phyloP scores from a whole-genome alignment of 805 yeast species.

The Candida sithepensis region DNA sequence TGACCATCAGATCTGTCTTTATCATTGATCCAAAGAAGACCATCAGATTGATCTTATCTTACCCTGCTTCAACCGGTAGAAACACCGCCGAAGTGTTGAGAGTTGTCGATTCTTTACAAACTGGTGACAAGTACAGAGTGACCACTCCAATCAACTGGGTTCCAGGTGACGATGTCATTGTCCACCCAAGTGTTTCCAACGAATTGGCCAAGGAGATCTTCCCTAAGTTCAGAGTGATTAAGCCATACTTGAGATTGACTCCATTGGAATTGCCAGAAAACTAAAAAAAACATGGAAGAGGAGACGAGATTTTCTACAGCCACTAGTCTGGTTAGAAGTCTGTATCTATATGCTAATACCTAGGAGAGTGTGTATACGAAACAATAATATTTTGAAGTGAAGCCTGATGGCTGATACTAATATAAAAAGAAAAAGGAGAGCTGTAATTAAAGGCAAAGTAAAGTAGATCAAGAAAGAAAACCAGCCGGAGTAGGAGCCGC shows the following conservation, averaged over 20 bases:
- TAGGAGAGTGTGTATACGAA: no score
- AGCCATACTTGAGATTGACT: slow-evolving; percentile 63
- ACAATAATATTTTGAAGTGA: no score
- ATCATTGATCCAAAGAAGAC: slow-evolving; percentile 66
- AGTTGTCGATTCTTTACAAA: slow-evolving; percentile 66
- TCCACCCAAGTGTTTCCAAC: slow-evolving; percentile 61
- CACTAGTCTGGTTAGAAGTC: no score
- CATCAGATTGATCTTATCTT: slow-evolving; percentile 58
- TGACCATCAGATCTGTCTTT: slow-evolving; percentile 70
- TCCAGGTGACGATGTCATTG: slow-evolving; percentile 69
- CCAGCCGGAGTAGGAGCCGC: no score
- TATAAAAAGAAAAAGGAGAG: no score
- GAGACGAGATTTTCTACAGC: no score
- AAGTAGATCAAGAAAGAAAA: no score
- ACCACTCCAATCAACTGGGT: slow-evolving; percentile 72
- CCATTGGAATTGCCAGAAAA: slow-evolving; percentile 24
- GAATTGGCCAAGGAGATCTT: slow-evolving; percentile 57
- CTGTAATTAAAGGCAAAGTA: no score
- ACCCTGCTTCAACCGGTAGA: slow-evolving; percentile 74
- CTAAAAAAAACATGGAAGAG: background rate
- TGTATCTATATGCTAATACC: no score
- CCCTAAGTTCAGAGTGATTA: slow-evolving; percentile 58
- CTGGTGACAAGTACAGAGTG: slow-evolving; percentile 55
- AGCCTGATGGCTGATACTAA: no score
- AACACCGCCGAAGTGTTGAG: slow-evolving; percentile 72